Conservation (phyloP, 768 basidiomycete genomes). For the Cytidiella melzeri region DNA sequence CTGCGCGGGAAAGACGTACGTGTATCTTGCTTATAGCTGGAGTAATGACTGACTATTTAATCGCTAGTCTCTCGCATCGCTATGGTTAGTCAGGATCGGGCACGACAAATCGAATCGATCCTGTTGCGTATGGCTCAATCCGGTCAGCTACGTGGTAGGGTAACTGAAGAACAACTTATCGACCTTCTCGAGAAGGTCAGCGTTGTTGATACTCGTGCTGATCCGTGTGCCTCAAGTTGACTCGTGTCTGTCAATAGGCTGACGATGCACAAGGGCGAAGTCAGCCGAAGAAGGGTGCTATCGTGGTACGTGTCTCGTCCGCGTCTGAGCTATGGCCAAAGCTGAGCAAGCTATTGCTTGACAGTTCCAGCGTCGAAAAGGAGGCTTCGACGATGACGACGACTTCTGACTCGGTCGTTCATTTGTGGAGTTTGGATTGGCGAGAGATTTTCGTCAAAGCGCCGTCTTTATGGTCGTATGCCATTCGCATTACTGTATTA, state of each 20-base stretch:
- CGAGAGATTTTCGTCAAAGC: too few species aligned
- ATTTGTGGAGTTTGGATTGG: too few species aligned
- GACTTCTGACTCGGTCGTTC: too few species aligned
- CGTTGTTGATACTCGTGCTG: too few species aligned
- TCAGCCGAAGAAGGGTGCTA: slow-evolving; percentile 33
- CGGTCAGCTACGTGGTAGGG: slow-evolving; percentile 71
- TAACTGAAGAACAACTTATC: slow-evolving; percentile 79
- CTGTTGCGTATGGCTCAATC: slow-evolving; percentile 78
- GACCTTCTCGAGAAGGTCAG: slow-evolving; percentile 79
- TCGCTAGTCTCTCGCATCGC: slow-evolving; percentile 75
- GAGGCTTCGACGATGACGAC: slow-evolving; percentile 30
- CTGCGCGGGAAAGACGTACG: slow-evolving; percentile 77
- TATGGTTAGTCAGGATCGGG: slow-evolving; percentile 78
- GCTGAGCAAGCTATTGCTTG: too few species aligned
- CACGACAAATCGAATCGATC: slow-evolving; percentile 73
- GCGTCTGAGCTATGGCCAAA: too few species aligned
- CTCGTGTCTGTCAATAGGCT: slow-evolving; percentile 26
- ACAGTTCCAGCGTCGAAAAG: slow-evolving; percentile 32
- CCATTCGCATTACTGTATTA: too few species aligned
- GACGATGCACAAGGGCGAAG: slow-evolving; percentile 38
- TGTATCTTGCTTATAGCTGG: slow-evolving; percentile 7
- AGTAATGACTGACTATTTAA: neutral
- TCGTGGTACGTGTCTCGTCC: slow-evolving; percentile 33
- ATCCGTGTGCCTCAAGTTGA: too few species aligned
- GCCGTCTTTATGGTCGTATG: too few species aligned